Base-by-base conservation (phyloP, 2,329 filamentous ascomycete genomes). In the Stemphylium lycopersici region DNA sequence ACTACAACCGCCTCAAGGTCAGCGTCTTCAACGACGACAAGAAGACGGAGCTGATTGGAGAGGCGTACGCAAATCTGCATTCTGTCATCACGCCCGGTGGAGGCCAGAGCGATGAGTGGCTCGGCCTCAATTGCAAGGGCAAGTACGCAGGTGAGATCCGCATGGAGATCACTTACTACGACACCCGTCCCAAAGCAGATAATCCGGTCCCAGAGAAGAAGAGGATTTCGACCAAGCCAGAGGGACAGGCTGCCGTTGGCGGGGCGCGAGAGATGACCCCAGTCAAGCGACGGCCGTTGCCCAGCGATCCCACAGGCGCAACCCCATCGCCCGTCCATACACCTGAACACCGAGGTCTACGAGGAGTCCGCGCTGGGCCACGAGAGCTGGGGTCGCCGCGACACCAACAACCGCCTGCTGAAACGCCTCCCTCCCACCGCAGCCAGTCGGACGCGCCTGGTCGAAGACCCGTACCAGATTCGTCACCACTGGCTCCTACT, bases 1-100 rank as follows among this genome's bases (percentile, higher is more conserved):
- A 99, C 77, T 99, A 99, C 80, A 92, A 91, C 77, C 91, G 93
- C 73, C 83, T 99, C 52, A 99, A 99, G 74, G 83, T 98, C 13
- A 97, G 93, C 2, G 86, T 98, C 5, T 99, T 99, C 79, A 97
- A 96, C 72, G 95, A 99, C 69, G 95, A 99, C 78, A 98, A 97
- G 80, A 96, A 90, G 79, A 98, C 93, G 0, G 95, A 99, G 64
- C 77, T 99, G 61, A 97, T 99, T 67, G 95, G 95, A 62, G 95
- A 99, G 77, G 87, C 90, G 6, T 97, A 91, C 88, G 85, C 98
- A 54, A 89, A 90, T 69, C 81, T 99, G 55, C 87, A 87, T 63
- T 84, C 86, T 64, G 90, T 99, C 66, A 84, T 99, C 59, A 83
- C 93, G 16, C 81, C 87, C 2, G 93, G 95, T 42, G 95, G 95